Conservation (phyloP, 2,329 filamentous ascomycete species). For the Aureobasidium sp. region DNA sequence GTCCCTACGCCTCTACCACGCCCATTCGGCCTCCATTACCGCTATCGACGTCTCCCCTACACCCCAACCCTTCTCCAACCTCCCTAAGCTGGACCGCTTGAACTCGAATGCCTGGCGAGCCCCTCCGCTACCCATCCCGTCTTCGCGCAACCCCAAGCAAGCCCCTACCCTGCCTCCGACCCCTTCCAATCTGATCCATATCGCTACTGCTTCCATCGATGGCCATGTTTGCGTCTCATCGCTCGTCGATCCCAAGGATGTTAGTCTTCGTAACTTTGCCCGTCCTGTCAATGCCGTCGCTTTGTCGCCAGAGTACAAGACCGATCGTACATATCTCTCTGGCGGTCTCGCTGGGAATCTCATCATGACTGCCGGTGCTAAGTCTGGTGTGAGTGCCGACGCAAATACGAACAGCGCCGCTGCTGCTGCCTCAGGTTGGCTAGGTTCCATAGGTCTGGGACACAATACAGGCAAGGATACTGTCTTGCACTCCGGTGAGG, state of each 20-base stretch:
- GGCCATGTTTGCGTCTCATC: constrained; percentile 92
- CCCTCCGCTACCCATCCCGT: background rate
- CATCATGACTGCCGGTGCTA: constrained; percentile 75
- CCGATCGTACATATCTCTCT: constrained; percentile 79
- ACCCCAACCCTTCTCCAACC: constrained; percentile 46
- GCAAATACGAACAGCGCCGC: constrained; percentile 84
- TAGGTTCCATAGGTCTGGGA: constrained; percentile 78
- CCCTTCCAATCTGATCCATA: constrained; percentile 84
- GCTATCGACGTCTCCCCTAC: constrained; percentile 84
- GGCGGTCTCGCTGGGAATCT: constrained; percentile 83
- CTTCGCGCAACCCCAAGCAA: constrained; percentile 32
- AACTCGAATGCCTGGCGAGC: constrained; percentile 11
- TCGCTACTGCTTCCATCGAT: constrained; percentile 89
- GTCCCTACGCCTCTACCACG: constrained; percentile 76
- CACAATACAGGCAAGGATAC: constrained; percentile 74
- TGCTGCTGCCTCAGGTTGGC: constrained; percentile 72
- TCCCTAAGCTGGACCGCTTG: background rate
- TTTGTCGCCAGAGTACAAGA: constrained; percentile 90
- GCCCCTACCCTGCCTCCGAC: constrained; percentile 55
- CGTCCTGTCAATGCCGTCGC: constrained; percentile 87
- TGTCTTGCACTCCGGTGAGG: constrained; percentile 84
- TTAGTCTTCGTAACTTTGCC: constrained; percentile 85
- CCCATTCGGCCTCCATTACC: constrained; percentile 86
- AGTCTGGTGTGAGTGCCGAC: constrained; percentile 66
- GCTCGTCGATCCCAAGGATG: constrained; percentile 78